Conservation (phyloP, 306 rosid genomes). For the Quercus ilex region DNA sequence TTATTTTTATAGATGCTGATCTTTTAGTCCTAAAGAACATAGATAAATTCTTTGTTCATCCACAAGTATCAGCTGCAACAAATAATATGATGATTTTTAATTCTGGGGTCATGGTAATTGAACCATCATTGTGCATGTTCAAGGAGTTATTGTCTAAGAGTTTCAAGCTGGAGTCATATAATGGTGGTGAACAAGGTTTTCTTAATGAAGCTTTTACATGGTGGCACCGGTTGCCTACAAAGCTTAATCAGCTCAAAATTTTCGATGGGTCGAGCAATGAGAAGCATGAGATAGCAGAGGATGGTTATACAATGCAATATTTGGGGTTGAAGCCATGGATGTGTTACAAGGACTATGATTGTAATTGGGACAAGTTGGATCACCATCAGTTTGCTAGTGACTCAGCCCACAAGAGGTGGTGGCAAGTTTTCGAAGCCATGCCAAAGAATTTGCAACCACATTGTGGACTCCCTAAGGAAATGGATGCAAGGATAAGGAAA, state of each 20-base stretch:
- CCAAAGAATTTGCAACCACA: constrained; percentile 38
- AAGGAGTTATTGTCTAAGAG: constrained; percentile 39
- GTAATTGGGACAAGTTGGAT: constrained; percentile 65
- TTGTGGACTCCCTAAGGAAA: constrained; percentile 55
- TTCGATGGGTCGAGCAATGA: background rate
- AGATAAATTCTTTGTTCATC: constrained; percentile 38
- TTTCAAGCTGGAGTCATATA: constrained; percentile 42
- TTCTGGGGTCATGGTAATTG: constrained; percentile 73
- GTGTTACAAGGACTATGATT: constrained; percentile 89
- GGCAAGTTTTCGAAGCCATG: constrained; percentile 70
- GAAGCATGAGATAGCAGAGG: constrained; percentile 11
- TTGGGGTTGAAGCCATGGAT: constrained; percentile 89
- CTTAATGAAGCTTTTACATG: constrained; percentile 68
- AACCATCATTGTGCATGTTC: constrained; percentile 77
- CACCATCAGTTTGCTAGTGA: constrained; percentile 53
- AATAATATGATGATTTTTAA: constrained; percentile 51
- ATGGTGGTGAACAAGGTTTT: constrained; percentile 89
- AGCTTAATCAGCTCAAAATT: constrained; percentile 41
- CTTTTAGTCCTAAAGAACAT: constrained; percentile 43
- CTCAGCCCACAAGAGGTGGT: constrained; percentile 59
- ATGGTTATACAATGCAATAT: constrained; percentile 48
- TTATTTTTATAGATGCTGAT: constrained; percentile 77
- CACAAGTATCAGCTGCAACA: constrained; percentile 60
- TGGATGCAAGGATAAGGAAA: constrained; percentile 34
- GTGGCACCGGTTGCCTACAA: constrained; percentile 81